Evolutionary conservation across 139 green algal species (phyloP).

Genomic region (Micromonas commoda): DNA sequence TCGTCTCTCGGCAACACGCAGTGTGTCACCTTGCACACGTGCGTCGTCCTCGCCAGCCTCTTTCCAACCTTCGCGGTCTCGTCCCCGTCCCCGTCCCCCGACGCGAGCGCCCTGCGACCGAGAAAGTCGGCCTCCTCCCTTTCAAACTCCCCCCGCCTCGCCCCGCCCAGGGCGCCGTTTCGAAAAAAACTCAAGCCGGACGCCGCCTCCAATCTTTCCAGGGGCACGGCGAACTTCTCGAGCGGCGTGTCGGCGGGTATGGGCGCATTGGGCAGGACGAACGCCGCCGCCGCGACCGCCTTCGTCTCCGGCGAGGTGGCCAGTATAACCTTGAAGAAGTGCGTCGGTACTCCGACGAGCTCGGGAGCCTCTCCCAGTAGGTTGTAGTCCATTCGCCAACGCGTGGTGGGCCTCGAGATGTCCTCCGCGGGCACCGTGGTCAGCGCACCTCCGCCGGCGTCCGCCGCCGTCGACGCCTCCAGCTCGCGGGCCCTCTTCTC

Average conservation of each 20-base stretch:
- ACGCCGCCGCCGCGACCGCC: constrained; percentile 7
- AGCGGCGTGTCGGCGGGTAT: constrained; percentile 3
- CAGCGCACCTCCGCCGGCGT: background rate
- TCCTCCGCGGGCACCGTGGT: background rate
- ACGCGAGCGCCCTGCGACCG: too few relatives aligned
- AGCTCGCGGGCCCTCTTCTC: background rate
- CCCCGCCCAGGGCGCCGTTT: background rate
- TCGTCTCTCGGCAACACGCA: too few relatives aligned
- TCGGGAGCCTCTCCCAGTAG: constrained; percentile 53
- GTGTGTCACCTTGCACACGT: too few relatives aligned
- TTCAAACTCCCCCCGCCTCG: background rate
- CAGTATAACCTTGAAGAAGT: constrained; percentile 84
- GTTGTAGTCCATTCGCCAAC: constrained; percentile 60
- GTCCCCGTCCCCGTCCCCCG: too few relatives aligned
- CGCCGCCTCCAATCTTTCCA: constrained; percentile 10
- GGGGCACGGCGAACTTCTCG: constrained; percentile 12
- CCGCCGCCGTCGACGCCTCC: background rate
- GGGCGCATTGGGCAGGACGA: constrained; percentile 32
- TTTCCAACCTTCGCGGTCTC: too few relatives aligned
- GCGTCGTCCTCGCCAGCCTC: too few relatives aligned
- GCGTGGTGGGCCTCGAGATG: background rate
- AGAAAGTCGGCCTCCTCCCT: background rate
- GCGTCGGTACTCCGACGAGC: constrained; percentile 80
- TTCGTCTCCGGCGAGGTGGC: constrained; percentile 20
- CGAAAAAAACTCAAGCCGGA: constrained; percentile 21